Base-by-base conservation (phyloP, 139 green algal species). In the Edaphochlamys debaryana region DNA sequence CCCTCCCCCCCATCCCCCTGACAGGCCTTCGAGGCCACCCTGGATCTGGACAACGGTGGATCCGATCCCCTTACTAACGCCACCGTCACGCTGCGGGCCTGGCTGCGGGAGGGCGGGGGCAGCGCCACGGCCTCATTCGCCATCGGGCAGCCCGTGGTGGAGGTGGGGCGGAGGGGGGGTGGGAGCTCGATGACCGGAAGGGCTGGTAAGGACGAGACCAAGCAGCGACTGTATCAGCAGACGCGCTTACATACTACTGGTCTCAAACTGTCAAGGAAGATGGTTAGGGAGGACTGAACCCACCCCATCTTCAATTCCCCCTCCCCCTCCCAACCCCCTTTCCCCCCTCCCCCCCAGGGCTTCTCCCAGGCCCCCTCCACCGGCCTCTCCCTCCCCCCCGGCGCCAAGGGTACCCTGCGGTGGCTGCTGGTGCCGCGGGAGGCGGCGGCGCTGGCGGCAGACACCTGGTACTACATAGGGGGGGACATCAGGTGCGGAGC, bases 401-500 rank as follows among this genome's bases (percentile, higher is more conserved):
- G 72, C 0, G 50, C 6, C 4, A 7, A 37, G 29, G 54, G 34
- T 23, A 69, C 25, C 0, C 1, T 69, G 27, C 56, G 72, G 0
- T 79, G 72, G 72, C 54, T 79, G 36, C 52, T 79, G 4, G 54
- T 79, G 37, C 72, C 72, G 8, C 20, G 72, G 1, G 54, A 69
- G 34, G 72, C 72, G 25, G 72, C 72, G 11, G 72, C 72, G 36
- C 50, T 69, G 72, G 25, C 3, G 13, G 38, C 23, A 4, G 72
- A 79, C 38, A 30, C 29, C 0, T 68, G 72, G 52, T 79, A 79
- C 54, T 54, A 56, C 72, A 69, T 79, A 23, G 72, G 72, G 27
- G 72, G 72, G 7, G 32, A 11, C 29, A 40, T 79, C 36, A 68
- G 22, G 70, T 79, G 70, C 62, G 70, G 17, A 6, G 4, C 1